phyloP scores from a whole-genome alignment of 148 eudicot species.

The Silene uniflora region DNA sequence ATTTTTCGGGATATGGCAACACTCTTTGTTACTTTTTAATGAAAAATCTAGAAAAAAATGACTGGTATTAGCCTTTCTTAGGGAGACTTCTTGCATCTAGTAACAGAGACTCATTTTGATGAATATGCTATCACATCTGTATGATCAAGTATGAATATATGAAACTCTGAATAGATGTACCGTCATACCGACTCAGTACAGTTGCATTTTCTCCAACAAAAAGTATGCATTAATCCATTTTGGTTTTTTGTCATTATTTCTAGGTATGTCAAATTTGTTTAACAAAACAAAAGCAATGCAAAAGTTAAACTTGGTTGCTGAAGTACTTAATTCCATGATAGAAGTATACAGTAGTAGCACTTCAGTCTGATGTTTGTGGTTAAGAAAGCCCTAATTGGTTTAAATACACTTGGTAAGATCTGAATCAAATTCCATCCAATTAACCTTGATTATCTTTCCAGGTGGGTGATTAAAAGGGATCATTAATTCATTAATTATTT shows the following conservation, averaged over 20 bases:
- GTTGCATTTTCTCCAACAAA: not conserved
- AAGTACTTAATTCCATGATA: not conserved
- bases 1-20: no score
- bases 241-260: not conserved
- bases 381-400: conserved; percentile 4
- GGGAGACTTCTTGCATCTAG: no score
- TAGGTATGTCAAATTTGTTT: not conserved
- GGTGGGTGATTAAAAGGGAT: conserved; percentile 13
- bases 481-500: not conserved
- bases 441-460: not conserved
- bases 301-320: not conserved
- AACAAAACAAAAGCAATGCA: not conserved
- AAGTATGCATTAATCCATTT: conserved; percentile 6
- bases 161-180: not conserved
- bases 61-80: no score
- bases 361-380: not conserved
- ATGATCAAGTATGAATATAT: no score
- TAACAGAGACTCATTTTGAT: no score
- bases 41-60: no score
- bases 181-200: not conserved
- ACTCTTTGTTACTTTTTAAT: no score
- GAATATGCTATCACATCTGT: no score
- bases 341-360: not conserved
- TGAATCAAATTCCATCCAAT: conserved; percentile 12
- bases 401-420: conserved; percentile 3